Evolutionary conservation across 352 stramenopile species (phyloP).

Genomic region (Globisporangium middletonii): DNA sequence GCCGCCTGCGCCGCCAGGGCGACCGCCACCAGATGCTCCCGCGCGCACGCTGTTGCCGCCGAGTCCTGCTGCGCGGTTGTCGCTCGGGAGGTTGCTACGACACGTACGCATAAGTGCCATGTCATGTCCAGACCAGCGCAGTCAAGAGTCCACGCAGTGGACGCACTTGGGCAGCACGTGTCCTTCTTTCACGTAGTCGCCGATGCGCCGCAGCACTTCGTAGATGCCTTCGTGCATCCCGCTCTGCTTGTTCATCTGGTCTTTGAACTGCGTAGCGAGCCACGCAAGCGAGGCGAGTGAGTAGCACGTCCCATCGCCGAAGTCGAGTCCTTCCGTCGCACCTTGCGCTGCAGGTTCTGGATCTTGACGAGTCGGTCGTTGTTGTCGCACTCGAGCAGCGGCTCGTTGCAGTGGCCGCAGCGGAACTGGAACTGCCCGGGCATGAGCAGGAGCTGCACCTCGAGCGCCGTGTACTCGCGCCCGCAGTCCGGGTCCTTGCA

Average conservation of each 20-base stretch:
- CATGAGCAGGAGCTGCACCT: slow-evolving; percentile 78
- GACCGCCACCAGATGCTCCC: slow-evolving; percentile 17
- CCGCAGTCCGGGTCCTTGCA: slow-evolving; percentile 83
- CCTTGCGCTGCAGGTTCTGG: slow-evolving; percentile 75
- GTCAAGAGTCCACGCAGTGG: not conserved
- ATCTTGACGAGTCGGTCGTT: slow-evolving; percentile 74
- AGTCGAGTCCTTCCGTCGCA: too few relatives aligned
- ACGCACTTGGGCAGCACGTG: slow-evolving; percentile 54
- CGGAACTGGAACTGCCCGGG: slow-evolving; percentile 80
- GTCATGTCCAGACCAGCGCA: not conserved
- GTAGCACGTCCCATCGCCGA: too few relatives aligned
- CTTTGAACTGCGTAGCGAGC: slow-evolving; percentile 52
- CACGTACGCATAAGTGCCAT: not conserved
- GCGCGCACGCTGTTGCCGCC: slow-evolving; percentile 60
- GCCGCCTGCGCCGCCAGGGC: slow-evolving; percentile 37
- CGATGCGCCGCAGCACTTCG: slow-evolving; percentile 76
- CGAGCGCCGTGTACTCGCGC: slow-evolving; percentile 81
- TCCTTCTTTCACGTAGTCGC: slow-evolving; percentile 74
- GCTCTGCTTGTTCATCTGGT: slow-evolving; percentile 86
- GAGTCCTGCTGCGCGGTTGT: slow-evolving; percentile 75
- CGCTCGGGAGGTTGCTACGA: slow-evolving; percentile 77
- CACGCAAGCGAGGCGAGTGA: not conserved
- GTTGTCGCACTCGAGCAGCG: slow-evolving; percentile 86
- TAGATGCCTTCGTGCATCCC: slow-evolving; percentile 83
- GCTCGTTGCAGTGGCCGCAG: slow-evolving; percentile 82